Conservation (phyloP, 257 asterid genomes). For the Prunella vulgaris region DNA sequence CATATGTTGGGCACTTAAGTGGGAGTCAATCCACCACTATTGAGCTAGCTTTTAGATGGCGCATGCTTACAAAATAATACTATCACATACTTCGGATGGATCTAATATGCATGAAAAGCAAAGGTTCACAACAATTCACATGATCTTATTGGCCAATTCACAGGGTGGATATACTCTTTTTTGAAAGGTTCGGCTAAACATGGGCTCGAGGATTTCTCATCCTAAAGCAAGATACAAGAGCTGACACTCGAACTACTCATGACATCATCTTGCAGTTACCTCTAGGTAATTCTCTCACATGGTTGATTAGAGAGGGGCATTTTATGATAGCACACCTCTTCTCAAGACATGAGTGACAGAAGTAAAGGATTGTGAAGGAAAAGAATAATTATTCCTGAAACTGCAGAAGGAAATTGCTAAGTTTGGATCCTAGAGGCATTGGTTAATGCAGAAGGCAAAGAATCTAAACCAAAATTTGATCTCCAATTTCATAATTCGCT, state of each 20-base stretch:
- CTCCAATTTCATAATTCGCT: neutral
- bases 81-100: neutral
- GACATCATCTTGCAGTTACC: neutral
- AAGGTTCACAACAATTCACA: neutral
- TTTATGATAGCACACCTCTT: too few species aligned
- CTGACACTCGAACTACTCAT: neutral
- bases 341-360: too few species aligned
- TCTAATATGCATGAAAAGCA: slow-evolving; percentile 4
- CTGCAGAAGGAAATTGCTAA: neutral
- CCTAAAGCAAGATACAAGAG: neutral
- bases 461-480: neutral
- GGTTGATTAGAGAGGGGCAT: neutral
- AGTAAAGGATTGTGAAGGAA: too few species aligned
- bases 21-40: too few species aligned
- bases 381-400: too few species aligned
- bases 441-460: neutral
- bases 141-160: neutral
- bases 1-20: neutral
- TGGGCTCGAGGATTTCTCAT: neutral
- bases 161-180: neutral
- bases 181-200: neutral
- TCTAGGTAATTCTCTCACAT: neutral
- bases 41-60: too few species aligned
- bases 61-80: neutral
- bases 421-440: neutral